A percentile compares a stretch with the other conserved stretches of the same genome.
Conservation (phyloP, 257 asterid genomes). For the Plantago major region DNA sequence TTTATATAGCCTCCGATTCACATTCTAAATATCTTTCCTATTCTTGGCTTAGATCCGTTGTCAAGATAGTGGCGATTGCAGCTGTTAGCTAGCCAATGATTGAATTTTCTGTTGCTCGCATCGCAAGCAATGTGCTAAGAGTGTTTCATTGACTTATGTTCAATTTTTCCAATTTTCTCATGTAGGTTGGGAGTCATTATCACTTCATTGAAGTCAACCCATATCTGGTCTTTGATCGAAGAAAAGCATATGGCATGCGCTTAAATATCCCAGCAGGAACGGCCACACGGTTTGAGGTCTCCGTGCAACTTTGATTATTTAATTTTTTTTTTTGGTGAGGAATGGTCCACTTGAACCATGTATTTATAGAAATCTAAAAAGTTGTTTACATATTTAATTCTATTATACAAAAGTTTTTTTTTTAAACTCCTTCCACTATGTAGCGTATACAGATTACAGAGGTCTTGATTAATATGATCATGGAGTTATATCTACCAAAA, state of each 20-base stretch:
- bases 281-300: slow-evolving; percentile 91
- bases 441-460: slow-evolving; percentile 4
- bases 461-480: slow-evolving; percentile 12
- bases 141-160: slow-evolving; percentile 4
- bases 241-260: slow-evolving; percentile 74
- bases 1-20: not conserved
- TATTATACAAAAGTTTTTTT: not conserved
- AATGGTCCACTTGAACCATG: slow-evolving; percentile 7
- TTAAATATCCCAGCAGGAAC: slow-evolving; percentile 95
- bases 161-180: slow-evolving; percentile 1
- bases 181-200: slow-evolving; percentile 97
- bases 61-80: slow-evolving; percentile 12
- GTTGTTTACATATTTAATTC: not conserved
- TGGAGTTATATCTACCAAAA: slow-evolving; percentile 3
- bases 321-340: not conserved
- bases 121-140: slow-evolving; percentile 1
- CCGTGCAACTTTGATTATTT: slow-evolving; percentile 21
- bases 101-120: slow-evolving; percentile 13
- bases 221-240: slow-evolving; percentile 68
- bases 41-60: not conserved
- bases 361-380: slow-evolving; percentile 11
- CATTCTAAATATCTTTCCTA: slow-evolving; percentile 8
- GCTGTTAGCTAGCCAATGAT: slow-evolving; percentile 10
- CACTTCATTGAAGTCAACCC: slow-evolving; percentile 93
- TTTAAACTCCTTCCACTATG: slow-evolving; percentile 20